Percentiles rank a stretch among this genome's conserved stretches.
phyloP scores from a whole-genome alignment of 345 rosid species.

The Arabidopsis suecica region DNA sequence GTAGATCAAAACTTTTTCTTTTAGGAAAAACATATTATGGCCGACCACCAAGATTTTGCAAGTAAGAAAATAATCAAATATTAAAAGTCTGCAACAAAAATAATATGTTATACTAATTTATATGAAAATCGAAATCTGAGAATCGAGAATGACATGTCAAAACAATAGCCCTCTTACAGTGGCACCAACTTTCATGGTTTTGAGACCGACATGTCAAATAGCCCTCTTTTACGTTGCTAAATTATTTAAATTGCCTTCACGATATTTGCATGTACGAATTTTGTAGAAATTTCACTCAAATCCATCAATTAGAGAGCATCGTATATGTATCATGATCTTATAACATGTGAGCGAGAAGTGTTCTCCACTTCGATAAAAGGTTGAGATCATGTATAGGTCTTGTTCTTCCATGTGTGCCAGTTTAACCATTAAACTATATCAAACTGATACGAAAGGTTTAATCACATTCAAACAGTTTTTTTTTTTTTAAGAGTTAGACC shows the following conservation, averaged over 20 bases:
- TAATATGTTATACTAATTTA: background rate
- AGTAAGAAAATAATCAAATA: background rate
- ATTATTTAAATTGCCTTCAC: slow-evolving; percentile 1
- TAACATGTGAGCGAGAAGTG: slow-evolving; percentile 23
- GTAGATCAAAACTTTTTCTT: background rate
- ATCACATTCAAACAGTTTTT: no score
- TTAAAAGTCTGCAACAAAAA: background rate
- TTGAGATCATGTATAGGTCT: background rate
- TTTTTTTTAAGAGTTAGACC: background rate
- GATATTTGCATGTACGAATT: background rate
- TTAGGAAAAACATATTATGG: background rate
- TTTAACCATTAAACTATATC: background rate
- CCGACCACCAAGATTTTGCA: background rate
- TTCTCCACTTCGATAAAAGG: background rate
- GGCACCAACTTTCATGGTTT: slow-evolving; percentile 15
- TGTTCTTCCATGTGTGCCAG: background rate
- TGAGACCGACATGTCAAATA: slow-evolving; percentile 8
- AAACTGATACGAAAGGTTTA: background rate
- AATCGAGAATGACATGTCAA: background rate
- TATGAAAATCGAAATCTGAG: background rate
- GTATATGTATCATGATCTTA: background rate
- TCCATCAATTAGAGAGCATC: slow-evolving; percentile 25
- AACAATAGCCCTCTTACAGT: background rate
- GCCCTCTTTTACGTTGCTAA: background rate
- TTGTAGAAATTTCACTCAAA: background rate